Percentiles rank a stretch among this genome's conserved stretches.
phyloP scores from a whole-genome alignment of 2,329 filamentous ascomycete species.

The Aureobasidium sp. region DNA sequence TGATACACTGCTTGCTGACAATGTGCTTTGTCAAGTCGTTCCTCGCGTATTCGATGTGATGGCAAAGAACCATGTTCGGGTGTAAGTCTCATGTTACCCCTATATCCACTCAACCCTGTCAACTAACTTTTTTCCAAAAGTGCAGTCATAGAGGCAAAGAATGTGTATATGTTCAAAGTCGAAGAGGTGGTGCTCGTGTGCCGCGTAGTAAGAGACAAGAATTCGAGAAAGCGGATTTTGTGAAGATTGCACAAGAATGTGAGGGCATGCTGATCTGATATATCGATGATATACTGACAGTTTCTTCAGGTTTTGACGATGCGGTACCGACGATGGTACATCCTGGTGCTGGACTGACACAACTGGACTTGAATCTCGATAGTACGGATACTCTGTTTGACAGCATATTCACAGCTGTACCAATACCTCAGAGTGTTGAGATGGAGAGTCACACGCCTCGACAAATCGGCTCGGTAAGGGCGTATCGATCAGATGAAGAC shows the following conservation, averaged over 20 bases:
- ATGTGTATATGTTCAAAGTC: slow-evolving; percentile 9
- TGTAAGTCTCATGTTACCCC: background rate
- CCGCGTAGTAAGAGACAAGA: background rate
- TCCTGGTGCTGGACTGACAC: slow-evolving; percentile 8
- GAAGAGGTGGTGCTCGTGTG: slow-evolving; percentile 11
- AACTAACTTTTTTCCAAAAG: background rate
- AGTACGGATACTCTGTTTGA: slow-evolving; percentile 6
- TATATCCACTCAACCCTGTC: too few relatives aligned
- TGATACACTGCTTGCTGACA: background rate
- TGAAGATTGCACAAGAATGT: slow-evolving; percentile 6
- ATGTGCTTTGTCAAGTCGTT: background rate
- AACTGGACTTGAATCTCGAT: background rate
- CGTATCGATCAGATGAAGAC: background rate
- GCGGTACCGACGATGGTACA: slow-evolving; percentile 6
- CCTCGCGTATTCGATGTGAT: slow-evolving; percentile 11
- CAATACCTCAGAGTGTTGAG: background rate
- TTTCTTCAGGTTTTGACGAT: background rate
- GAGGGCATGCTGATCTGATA: background rate
- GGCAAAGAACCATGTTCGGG: slow-evolving; percentile 8
- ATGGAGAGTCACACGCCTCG: background rate
- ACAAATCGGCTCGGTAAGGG: background rate
- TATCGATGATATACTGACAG: background rate
- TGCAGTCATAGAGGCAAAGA: background rate
- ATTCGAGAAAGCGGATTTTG: background rate
- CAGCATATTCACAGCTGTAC: background rate